Evolutionary conservation across 495 filamentous ascomycete species (phyloP).

Genomic region (Filosporella fistucella): DNA sequence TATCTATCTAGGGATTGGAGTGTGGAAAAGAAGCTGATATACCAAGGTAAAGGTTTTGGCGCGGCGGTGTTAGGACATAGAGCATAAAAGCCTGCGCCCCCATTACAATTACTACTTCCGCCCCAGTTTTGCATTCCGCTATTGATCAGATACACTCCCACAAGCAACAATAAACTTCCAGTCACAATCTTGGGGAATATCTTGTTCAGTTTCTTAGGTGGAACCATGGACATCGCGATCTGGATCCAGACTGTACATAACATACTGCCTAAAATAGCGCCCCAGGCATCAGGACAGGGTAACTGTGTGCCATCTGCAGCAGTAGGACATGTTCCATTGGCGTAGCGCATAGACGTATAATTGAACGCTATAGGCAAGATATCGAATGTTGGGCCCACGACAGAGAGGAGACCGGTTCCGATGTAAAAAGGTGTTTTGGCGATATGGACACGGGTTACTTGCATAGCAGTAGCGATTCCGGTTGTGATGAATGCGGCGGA

Average conservation of each 20-base stretch:
- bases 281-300: slow-evolving; percentile 35
- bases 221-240: slow-evolving; percentile 31
- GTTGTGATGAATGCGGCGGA: slow-evolving; percentile 35
- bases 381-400: slow-evolving; percentile 36
- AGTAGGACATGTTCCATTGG: slow-evolving; percentile 26
- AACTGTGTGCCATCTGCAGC: slow-evolving; percentile 24
- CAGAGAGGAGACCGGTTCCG: slow-evolving; percentile 32
- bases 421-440: slow-evolving; percentile 34
- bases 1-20: background rate
- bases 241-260: slow-evolving; percentile 37
- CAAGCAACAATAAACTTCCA: slow-evolving; percentile 32
- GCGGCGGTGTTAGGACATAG: slow-evolving; percentile 28
- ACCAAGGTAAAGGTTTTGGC: slow-evolving; percentile 22
- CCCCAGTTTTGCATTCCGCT: slow-evolving; percentile 37
- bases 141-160: slow-evolving; percentile 30
- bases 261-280: slow-evolving; percentile 30
- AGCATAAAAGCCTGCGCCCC: slow-evolving; percentile 25
- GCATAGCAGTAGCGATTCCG: slow-evolving; percentile 32
- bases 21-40: background rate
- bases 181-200: slow-evolving; percentile 36
- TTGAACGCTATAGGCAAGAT: slow-evolving; percentile 34
- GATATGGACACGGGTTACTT: slow-evolving; percentile 32
- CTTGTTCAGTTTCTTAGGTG: slow-evolving; percentile 30
- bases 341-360: slow-evolving; percentile 31
- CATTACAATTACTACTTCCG: slow-evolving; percentile 31